Conservation (phyloP, 1,284 basidiomycete genomes). For the Cutaneotrichosporon spelunceum region DNA sequence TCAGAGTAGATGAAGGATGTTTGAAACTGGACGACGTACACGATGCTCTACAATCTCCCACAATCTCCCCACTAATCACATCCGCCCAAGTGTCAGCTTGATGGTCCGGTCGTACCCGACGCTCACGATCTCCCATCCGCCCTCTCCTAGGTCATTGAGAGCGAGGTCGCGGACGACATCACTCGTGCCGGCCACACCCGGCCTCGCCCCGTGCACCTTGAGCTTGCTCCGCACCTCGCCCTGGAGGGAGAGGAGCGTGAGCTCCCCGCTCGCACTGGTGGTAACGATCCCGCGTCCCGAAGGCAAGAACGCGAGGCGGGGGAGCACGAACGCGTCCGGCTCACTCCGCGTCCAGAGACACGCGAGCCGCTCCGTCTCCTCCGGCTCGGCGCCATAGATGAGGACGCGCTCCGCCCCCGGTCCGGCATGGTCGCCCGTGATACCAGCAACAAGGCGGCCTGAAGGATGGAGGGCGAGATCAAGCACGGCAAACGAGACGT, state of each 20-base stretch:
- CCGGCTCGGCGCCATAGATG: conserved; percentile 31
- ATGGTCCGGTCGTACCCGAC: conserved; percentile 49
- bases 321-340: conserved; percentile 48
- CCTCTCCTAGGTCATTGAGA: conserved; percentile 5
- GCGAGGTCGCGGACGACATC: conserved; percentile 43
- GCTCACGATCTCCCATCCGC: conserved; percentile 42
- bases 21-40: background rate
- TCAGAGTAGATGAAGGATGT: conserved; percentile 2
- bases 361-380: conserved; percentile 40
- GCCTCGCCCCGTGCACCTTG: conserved; percentile 38
- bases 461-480: conserved; percentile 53
- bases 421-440: conserved; percentile 50
- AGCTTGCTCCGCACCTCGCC: conserved; percentile 41
- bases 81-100: conserved; percentile 30
- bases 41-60: background rate
- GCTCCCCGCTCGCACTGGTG: conserved; percentile 42
- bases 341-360: conserved; percentile 47
- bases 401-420: conserved; percentile 35
- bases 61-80: background rate
- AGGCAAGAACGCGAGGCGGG: conserved; percentile 50
- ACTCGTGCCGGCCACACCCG: conserved; percentile 32
- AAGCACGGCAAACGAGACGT: conserved; percentile 61
- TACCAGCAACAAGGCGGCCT: conserved; percentile 45
- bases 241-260: conserved; percentile 38
- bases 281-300: conserved; percentile 45